Base-by-base conservation (phyloP, 495 filamentous ascomycete genomes). In the Amphirosellinia nigrospora region DNA sequence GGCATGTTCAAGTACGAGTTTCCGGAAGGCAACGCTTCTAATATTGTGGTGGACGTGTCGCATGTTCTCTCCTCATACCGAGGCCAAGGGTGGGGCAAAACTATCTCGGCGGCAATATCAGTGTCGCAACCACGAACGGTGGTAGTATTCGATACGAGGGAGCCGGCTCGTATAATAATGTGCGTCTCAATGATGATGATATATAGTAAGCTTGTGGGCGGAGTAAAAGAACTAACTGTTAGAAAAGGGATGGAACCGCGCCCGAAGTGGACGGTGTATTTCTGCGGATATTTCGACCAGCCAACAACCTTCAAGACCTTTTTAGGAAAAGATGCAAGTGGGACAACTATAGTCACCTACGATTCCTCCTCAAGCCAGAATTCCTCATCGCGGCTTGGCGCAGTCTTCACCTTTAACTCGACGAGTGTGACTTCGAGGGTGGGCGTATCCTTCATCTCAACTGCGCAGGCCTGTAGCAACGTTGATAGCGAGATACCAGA, bases 381-480 rank as follows among this genome's bases (percentile, higher is more conserved):
- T 9, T 81, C 79, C 0, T 68, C 72, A 16, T 76, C 76, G 5
- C 70, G 82, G 15, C 73, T 85, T 6, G 83, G 84, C 0, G 84
- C 82, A 1, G 73, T 85, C 13, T 82, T 85, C 66, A 79, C 75
- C 1, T 86, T 85, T 43, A 48, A 77, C 26, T 66, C 68, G 38
- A 72, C 72, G 26, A 71, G 74, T 34, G 81, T 93, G 5, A 84
- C 80, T 8, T 92, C 90, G 10, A 83, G 88, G 11, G 90, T 93
- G 5, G 91, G 91, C 1, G 88, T 93, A 30, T 93, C 90, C 15
- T 92, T 89, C 79, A 87, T 93, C 11, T 92, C 90, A 10, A 72
- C 83, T 0, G 79, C 79, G n/a, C 84, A 89, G 68, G 91, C 91
- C 9, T 92, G 91, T 74, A 53, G 76, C 15, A 87, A 89, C 69